Evolutionary conservation across 2,329 filamentous ascomycete genomes (phyloP).

Genomic region (Diplocarpon rosae): DNA sequence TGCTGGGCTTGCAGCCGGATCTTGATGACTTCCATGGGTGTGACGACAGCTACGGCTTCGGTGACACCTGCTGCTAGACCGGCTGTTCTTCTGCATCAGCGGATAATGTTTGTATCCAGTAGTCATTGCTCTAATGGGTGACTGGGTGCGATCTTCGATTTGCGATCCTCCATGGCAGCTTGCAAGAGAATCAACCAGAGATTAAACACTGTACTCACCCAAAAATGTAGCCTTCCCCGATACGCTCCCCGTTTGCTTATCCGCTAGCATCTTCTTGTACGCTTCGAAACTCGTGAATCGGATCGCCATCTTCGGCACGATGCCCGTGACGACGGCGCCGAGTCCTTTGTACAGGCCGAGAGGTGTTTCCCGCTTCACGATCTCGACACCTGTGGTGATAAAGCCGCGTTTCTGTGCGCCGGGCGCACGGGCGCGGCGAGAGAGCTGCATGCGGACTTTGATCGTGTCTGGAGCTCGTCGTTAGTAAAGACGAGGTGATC

Average conservation of each 20-base stretch:
- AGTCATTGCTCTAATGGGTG: not conserved
- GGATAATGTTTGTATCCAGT: not conserved
- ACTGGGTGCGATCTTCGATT: no score
- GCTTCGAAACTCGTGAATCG: conserved; percentile 94
- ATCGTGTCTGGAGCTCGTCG: conserved; percentile 59
- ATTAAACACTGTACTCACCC: conserved; percentile 34
- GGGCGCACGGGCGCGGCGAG: conserved; percentile 68
- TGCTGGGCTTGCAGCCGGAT: conserved; percentile 96
- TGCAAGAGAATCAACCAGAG: no score
- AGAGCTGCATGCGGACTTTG: conserved; percentile 99
- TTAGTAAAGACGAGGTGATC: not conserved
- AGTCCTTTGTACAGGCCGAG: conserved; percentile 94
- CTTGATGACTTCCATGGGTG: conserved; percentile 98
- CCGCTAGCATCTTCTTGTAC: conserved; percentile 77
- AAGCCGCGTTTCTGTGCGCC: conserved; percentile 81
- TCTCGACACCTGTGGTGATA: conserved; percentile 72
- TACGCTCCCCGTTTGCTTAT: conserved; percentile 54
- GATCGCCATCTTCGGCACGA: conserved; percentile 98
- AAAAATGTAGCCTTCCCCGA: conserved; percentile 63
- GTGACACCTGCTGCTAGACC: conserved; percentile 89
- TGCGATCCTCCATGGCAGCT: no score
- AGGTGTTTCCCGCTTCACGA: conserved; percentile 81
- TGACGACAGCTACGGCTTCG: conserved; percentile 92
- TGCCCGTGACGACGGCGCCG: conserved; percentile 91
- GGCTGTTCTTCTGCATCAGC: conserved; percentile 36